phyloP scores from a whole-genome alignment of 805 yeast genomes.

The Metschnikowia vanudenii region DNA sequence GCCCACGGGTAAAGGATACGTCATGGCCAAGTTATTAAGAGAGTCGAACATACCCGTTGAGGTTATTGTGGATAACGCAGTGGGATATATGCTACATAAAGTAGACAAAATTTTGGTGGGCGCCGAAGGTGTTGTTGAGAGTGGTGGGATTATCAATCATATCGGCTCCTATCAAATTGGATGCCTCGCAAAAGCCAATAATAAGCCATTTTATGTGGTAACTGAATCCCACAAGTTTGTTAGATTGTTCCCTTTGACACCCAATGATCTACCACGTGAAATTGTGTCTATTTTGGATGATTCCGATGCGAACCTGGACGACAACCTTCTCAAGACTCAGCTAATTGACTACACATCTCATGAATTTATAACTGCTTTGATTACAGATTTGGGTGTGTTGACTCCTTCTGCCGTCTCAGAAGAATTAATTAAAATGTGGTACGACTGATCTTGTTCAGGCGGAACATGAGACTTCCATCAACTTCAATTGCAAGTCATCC shows the following conservation, averaged over 20 bases:
- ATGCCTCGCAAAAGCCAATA: slow-evolving; percentile 82
- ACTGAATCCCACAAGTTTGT: slow-evolving; percentile 96
- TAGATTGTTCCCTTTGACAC: slow-evolving; percentile 90
- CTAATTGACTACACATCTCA: slow-evolving; percentile 91
- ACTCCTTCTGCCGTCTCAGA: slow-evolving; percentile 99
- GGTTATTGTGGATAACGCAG: slow-evolving; percentile 87
- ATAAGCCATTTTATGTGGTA: slow-evolving; percentile 91
- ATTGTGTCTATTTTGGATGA: slow-evolving; percentile 26
- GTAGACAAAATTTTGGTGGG: slow-evolving; percentile 94
- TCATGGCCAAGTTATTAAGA: slow-evolving; percentile 67
- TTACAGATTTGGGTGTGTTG: slow-evolving; percentile 93
- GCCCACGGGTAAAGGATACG: slow-evolving; percentile 73
- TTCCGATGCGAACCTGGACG: slow-evolving; percentile 22
- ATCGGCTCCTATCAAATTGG: slow-evolving; percentile 96
- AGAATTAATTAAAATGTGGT: slow-evolving; percentile 97
- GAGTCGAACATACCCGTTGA: slow-evolving; percentile 80
- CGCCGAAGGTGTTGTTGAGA: slow-evolving; percentile 98
- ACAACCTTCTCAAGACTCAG: slow-evolving; percentile 29
- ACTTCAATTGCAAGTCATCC: slow-evolving; percentile 32
- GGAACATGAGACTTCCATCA: not conserved
- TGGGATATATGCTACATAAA: slow-evolving; percentile 86
- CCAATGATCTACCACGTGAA: slow-evolving; percentile 77
- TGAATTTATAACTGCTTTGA: slow-evolving; percentile 89
- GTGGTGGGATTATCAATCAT: slow-evolving; percentile 96
- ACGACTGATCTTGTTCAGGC: slow-evolving; percentile 51